Evolutionary conservation across 2,329 filamentous ascomycete species (phyloP).

Genomic region (Alternaria sp.): DNA sequence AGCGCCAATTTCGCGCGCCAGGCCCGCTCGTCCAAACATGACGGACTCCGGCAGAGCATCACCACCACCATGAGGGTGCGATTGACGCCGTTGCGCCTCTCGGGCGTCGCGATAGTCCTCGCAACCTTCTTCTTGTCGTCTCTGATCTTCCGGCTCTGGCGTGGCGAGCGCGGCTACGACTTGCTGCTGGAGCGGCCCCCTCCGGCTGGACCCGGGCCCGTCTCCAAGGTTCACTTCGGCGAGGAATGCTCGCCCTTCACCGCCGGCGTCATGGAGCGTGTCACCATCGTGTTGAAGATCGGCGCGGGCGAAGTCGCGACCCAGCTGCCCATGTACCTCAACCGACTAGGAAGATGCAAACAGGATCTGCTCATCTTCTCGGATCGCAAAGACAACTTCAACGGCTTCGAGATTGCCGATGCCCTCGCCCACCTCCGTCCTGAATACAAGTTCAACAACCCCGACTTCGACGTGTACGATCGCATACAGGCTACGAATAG

Average conservation of each 20-base stretch:
- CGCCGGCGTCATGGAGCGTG: constrained; percentile 52
- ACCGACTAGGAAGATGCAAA: constrained; percentile 64
- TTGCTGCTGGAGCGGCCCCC: constrained; percentile 39
- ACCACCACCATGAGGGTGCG: constrained; percentile 47
- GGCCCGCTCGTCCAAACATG: constrained; percentile 24
- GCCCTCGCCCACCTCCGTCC: constrained; percentile 56
- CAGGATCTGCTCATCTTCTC: constrained; percentile 66
- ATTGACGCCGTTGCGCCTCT: constrained; percentile 47
- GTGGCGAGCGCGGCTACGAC: constrained; percentile 44
- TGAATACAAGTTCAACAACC: constrained; percentile 53
- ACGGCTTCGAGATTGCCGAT: constrained; percentile 60
- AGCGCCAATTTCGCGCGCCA: constrained; percentile 22
- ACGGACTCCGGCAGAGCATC: constrained; percentile 21
- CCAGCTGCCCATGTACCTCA: constrained; percentile 65
- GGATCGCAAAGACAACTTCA: constrained; percentile 63
- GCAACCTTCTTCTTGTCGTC: constrained; percentile 34
- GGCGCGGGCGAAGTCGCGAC: constrained; percentile 65
- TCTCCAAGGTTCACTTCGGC: constrained; percentile 38
- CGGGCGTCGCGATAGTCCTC: constrained; percentile 41
- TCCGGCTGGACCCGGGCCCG: constrained; percentile 29
- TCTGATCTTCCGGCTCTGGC: constrained; percentile 35
- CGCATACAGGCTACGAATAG: constrained; percentile 53
- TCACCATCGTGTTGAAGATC: constrained; percentile 66
- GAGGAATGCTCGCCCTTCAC: constrained; percentile 46
- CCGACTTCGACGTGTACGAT: constrained; percentile 63